Conservation (phyloP, 2,329 filamentous ascomycete genomes). For the Fusarium sp. region DNA sequence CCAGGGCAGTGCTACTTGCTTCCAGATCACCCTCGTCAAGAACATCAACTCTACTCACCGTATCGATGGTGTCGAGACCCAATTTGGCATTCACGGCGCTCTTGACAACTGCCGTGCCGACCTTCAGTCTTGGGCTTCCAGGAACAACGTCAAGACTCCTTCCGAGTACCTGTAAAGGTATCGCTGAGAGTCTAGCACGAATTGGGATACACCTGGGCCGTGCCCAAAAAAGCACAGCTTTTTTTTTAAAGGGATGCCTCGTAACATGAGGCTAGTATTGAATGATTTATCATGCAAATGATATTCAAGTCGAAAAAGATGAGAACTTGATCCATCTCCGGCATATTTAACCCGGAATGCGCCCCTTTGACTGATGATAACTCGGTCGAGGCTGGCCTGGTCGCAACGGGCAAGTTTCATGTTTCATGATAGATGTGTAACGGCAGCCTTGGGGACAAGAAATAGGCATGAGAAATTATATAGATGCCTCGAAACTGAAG, state of each 20-base stretch:
- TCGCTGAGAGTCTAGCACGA: neutral
- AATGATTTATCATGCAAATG: slow-evolving; percentile 1
- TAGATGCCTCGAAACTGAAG: slow-evolving; percentile 20
- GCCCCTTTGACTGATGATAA: slow-evolving; percentile 35
- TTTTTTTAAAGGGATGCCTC: slow-evolving; percentile 2
- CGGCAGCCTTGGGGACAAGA: slow-evolving; percentile 21
- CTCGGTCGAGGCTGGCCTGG: slow-evolving; percentile 41
- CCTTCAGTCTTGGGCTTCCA: slow-evolving; percentile 52
- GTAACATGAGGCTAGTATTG: slow-evolving; percentile 9
- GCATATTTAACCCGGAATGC: slow-evolving; percentile 42
- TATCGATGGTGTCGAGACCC: slow-evolving; percentile 78
- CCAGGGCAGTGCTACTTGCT: slow-evolving; percentile 88
- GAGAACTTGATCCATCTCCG: slow-evolving; percentile 36
- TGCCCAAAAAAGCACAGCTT: slow-evolving; percentile 5
- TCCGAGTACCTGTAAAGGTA: slow-evolving; percentile 46
- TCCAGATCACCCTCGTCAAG: slow-evolving; percentile 90
- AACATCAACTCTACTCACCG: slow-evolving; percentile 93
- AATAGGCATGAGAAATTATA: slow-evolving; percentile 8
- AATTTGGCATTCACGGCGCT: slow-evolving; percentile 77
- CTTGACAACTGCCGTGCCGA: slow-evolving; percentile 55
- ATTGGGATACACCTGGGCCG: slow-evolving; percentile 3
- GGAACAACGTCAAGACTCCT: slow-evolving; percentile 54
- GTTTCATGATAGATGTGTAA: slow-evolving; percentile 41
- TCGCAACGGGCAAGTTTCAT: slow-evolving; percentile 42
- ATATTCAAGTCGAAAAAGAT: slow-evolving; percentile 8